These are phyloP conservation scores for Didymosphaeria variabile DNA, from an alignment of 2,329 filamentous ascomycete species.

Conservation along the genomic window DNA sequence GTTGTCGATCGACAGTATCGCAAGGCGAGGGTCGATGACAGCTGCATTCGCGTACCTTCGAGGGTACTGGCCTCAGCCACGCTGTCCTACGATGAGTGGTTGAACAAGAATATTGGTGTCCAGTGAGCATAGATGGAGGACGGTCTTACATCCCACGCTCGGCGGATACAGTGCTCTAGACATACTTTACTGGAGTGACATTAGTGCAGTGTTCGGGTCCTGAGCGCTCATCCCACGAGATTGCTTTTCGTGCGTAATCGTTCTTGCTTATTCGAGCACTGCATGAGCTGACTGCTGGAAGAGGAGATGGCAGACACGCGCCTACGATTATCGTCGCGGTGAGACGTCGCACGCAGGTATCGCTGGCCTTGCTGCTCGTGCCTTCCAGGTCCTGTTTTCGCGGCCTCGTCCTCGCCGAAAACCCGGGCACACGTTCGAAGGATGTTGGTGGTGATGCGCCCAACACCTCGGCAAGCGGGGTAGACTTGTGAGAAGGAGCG, in stretches of 20 bases:
- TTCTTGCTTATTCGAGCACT: constrained; percentile 6
- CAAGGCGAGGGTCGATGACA: no score
- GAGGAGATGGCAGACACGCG: constrained; percentile 10
- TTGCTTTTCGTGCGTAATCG: constrained; percentile 1
- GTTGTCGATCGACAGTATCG: no score
- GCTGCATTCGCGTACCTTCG: not conserved
- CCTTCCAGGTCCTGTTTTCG: not conserved
- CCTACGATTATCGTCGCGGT: not conserved
- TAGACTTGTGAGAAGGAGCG: constrained; percentile 3
- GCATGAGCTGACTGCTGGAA: constrained; percentile 11
- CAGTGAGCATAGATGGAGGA: not conserved
- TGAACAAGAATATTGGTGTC: not conserved
- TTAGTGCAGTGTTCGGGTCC: not conserved
- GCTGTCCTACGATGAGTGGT: not conserved
- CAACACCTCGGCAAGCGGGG: constrained; percentile 16
- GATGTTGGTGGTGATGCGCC: constrained; percentile 4
- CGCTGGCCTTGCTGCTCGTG: not conserved
- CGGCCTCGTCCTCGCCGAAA: not conserved
- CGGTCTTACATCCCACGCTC: not conserved
- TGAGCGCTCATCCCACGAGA: not conserved
- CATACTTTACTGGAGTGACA: not conserved
- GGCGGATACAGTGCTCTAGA: not conserved
- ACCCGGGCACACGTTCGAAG: constrained; percentile 5
- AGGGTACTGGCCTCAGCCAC: constrained; percentile 16
- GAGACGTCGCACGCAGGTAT: not conserved